Base-by-base conservation (phyloP, 495 filamentous ascomycete genomes). In the Podospora comata region DNA sequence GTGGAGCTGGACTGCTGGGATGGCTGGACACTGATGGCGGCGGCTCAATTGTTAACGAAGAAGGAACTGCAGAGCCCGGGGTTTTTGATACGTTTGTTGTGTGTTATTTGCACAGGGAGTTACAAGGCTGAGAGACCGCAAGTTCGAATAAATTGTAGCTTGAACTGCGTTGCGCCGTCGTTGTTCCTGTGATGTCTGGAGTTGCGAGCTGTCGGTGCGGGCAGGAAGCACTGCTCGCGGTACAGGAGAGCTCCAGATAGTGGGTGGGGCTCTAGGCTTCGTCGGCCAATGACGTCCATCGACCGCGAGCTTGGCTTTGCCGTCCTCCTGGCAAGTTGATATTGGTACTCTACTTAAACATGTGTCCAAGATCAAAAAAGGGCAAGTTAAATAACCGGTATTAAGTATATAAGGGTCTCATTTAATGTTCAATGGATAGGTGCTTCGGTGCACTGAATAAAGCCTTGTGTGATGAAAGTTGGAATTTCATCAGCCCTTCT, bases 11-110 rank as follows among this genome's bases (percentile, higher is more conserved):
- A 18, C 23, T 27, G 59, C n/a, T 30, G 16, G 30, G 59, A 61
- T 61, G 59, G 59, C 9, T 28, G 59, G 9, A 28, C 30, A 5
- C 59, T 32, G 59, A 28, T 9, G 2, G n/a, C 23, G 11, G 30
- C 59, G 59, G 23, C 11, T 61, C 59, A 61, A 61, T 61, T 61
- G 59, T 48, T 48, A 13, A 48, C 13, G 39, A 16, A 48, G 39
- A 48, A 3, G 39, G 15, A 48, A 48, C 7, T 13, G 39, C 39
- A 48, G 39, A 48, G 39, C 39, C 39, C 9, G 39, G 1, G 15
- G 2, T 3, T 48, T 48, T 13, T 11, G 39, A 48, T 11, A 11
- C 2, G 39, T 48, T 13, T 48, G 39, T 48, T 13, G 18, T 48
- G 39, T 48, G 7, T 48, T 11, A 48, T 48, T 48, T 48, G 0